Evolutionary conservation across 2,329 filamentous ascomycete genomes (phyloP).

Genomic region (Apiospora pterosperma): DNA sequence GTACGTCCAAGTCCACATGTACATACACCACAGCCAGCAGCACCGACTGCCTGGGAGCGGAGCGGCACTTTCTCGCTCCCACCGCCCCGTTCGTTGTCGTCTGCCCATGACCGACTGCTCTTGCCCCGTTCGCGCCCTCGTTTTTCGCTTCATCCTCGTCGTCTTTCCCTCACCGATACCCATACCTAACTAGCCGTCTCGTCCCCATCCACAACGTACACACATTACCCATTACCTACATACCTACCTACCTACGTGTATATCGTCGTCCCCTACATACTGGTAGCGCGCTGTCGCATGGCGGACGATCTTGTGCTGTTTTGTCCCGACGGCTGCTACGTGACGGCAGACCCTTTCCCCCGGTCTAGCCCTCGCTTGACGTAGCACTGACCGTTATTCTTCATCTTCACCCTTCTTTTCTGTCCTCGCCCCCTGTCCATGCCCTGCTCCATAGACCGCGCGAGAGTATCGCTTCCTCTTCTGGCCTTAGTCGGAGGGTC

Average conservation of each 20-base stretch:
- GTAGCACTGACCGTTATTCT: neutral
- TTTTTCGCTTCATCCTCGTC: neutral
- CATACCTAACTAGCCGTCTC: neutral
- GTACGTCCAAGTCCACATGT: slow-evolving; percentile 6
- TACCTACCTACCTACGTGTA: neutral
- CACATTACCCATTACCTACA: neutral
- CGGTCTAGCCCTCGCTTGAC: neutral
- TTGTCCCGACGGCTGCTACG: slow-evolving; percentile 4
- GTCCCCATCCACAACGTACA: neutral
- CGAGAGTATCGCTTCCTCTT: neutral
- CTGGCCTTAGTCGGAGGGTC: neutral
- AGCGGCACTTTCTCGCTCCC: neutral
- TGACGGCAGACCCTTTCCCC: slow-evolving; percentile 1
- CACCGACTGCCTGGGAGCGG: slow-evolving; percentile 5
- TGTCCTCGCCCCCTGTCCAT: neutral
- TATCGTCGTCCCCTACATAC: neutral
- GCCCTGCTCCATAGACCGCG: neutral
- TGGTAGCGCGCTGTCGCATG: slow-evolving; percentile 2
- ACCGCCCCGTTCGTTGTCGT: neutral
- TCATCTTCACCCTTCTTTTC: neutral
- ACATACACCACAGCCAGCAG: neutral
- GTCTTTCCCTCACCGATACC: neutral
- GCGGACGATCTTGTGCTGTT: neutral
- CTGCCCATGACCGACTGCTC: neutral
- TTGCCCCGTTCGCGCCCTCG: neutral